A percentile compares a stretch with the other conserved stretches of the same genome.
Conservation (phyloP, 495 filamentous ascomycete species). For the Penicillium coprophilum region DNA sequence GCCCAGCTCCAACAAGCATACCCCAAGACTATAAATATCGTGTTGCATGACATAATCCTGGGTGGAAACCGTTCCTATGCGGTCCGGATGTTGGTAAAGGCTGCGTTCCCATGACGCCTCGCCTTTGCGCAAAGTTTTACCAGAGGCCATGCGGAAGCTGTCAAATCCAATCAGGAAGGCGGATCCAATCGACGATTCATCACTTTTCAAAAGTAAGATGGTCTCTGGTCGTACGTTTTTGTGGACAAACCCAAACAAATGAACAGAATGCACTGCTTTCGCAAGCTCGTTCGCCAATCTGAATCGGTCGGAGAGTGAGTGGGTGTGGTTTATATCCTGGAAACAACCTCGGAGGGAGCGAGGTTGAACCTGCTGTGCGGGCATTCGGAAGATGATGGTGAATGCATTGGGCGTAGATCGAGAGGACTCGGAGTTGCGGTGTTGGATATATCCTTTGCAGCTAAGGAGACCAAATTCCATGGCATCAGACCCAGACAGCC, state of each 20-base stretch:
- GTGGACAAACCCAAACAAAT: slow-evolving; percentile 44
- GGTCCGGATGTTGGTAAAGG: slow-evolving; percentile 57
- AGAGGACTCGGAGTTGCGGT: background rate
- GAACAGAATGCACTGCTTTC: slow-evolving; percentile 39
- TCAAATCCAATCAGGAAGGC: slow-evolving; percentile 46
- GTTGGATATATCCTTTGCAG: slow-evolving; percentile 40
- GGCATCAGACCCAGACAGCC: background rate
- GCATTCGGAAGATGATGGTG: slow-evolving; percentile 20
- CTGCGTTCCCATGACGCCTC: slow-evolving; percentile 47
- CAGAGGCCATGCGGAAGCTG: slow-evolving; percentile 42
- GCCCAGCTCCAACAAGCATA: slow-evolving; percentile 61
- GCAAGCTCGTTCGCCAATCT: slow-evolving; percentile 35
- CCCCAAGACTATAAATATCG: slow-evolving; percentile 65
- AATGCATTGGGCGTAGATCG: slow-evolving; percentile 10
- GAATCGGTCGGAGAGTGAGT: slow-evolving; percentile 25
- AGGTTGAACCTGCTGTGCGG: slow-evolving; percentile 9
- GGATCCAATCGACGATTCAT: slow-evolving; percentile 13
- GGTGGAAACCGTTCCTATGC: slow-evolving; percentile 45
- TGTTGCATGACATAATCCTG: slow-evolving; percentile 56
- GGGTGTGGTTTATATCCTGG: background rate
- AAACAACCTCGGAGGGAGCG: slow-evolving; percentile 28
- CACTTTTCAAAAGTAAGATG: slow-evolving; percentile 31
- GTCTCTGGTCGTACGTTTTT: slow-evolving; percentile 49
- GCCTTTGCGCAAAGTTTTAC: slow-evolving; percentile 35
- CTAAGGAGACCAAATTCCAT: slow-evolving; percentile 46